A percentile compares a stretch with the other conserved stretches of the same genome.
phyloP scores from a whole-genome alignment of 116 monocot species.

The Cymodocea nodosa region DNA sequence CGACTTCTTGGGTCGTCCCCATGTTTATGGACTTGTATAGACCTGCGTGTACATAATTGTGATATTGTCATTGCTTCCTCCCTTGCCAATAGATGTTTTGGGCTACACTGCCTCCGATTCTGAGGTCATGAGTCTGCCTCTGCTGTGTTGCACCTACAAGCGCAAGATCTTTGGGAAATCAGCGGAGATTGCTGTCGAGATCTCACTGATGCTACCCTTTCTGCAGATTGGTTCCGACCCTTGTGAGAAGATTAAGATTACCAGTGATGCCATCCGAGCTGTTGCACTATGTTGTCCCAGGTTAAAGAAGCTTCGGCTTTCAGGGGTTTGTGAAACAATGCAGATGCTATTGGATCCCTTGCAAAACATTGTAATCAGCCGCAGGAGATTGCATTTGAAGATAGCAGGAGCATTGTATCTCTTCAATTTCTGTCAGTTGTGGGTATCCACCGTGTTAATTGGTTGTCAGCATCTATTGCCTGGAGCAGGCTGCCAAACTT shows the following conservation, averaged over 20 bases:
- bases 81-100: slow-evolving; percentile 39
- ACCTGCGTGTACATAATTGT: slow-evolving; percentile 55
- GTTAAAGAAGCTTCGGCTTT: slow-evolving; percentile 48
- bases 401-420: slow-evolving; percentile 44
- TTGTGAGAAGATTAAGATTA: slow-evolving; percentile 49
- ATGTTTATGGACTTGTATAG: slow-evolving; percentile 71
- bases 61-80: slow-evolving; percentile 22
- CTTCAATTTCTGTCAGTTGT: slow-evolving; percentile 64
- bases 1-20: slow-evolving; percentile 53
- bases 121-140: slow-evolving; percentile 59
- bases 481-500: slow-evolving; percentile 81
- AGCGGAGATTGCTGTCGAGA: slow-evolving; percentile 53
- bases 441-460: slow-evolving; percentile 49
- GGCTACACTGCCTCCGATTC: slow-evolving; percentile 42
- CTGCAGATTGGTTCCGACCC: slow-evolving; percentile 82
- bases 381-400: slow-evolving; percentile 59
- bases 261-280: slow-evolving; percentile 55
- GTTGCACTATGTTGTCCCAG: slow-evolving; percentile 61
- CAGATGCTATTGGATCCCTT: slow-evolving; percentile 40
- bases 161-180: slow-evolving; percentile 46
- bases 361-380: slow-evolving; percentile 40
- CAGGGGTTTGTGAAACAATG: slow-evolving; percentile 56
- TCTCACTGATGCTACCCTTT: slow-evolving; percentile 64
- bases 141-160: slow-evolving; percentile 45
- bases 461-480: slow-evolving; percentile 49